Base-by-base conservation (phyloP, 192 early-diverging fungal genomes). In the Coemansia sp. region DNA sequence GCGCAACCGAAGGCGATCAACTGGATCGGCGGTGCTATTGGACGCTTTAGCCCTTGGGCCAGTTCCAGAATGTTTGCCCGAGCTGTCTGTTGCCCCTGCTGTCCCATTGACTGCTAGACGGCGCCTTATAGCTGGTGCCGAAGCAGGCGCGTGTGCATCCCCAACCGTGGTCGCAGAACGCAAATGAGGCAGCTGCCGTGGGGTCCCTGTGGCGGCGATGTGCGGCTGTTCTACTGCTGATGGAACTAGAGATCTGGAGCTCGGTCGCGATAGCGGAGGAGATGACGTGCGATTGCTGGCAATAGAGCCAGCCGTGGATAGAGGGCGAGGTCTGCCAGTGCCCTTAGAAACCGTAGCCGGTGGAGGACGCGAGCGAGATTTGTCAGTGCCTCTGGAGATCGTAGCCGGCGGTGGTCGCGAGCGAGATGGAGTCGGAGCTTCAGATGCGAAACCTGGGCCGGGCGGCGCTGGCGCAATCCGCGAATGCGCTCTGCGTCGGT, bases 1-100 rank as follows among this genome's bases (percentile, higher is more conserved):
- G 18, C 87, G 83, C 33, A 88, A 62, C 49, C 85, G 84, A 20
- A 91, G 71, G 56, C 89, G 85, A 48, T 89, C 86, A 2, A 56
- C 48, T 3, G 71, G 50, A 29, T 78, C 71, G 6, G 67, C 48
- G n/a, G n/a, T n/a, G 3, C 69, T 36, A 48, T 50, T 18, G 2
- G 49, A 54, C 2, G 33, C 25, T 56, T 52, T 64, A 22, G 38
- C 40, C 31, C 58, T 61, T 20, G 36, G 20, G 1, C 40, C 33
- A 30, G 28, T 18, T n/a, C 17, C 17, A 6, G 59, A 14, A 5
- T 33, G 32, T 33, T 52, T 40, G 17, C 16, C 52, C 32, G 67
- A 48, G 4, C 48, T 32, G 3, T 63, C 67, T n/a, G 64, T 55
- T 20, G 45, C 54, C 11, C 63, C 57, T 6, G 16, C 30, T 0